These are phyloP conservation scores for Mucor irregularis DNA, from an alignment of 371 early-diverging fungal genomes.

Conservation along the genomic window DNA sequence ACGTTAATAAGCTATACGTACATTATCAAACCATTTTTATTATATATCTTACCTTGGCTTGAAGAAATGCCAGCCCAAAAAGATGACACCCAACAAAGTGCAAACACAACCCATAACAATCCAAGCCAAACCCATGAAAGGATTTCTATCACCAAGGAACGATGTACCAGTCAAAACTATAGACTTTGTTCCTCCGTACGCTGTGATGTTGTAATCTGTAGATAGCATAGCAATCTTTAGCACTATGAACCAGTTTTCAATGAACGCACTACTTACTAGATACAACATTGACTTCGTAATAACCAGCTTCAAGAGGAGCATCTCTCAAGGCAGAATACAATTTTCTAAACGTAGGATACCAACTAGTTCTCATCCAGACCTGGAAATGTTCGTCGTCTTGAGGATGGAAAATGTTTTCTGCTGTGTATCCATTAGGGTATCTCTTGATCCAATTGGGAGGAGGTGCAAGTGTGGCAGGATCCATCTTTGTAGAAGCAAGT, in stretches of 20 bases:
- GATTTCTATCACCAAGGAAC: slow-evolving; percentile 93
- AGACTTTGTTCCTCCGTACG: slow-evolving; percentile 93
- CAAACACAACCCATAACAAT: slow-evolving; percentile 88
- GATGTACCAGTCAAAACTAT: slow-evolving; percentile 93
- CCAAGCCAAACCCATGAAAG: slow-evolving; percentile 94
- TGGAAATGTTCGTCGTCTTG: slow-evolving; percentile 81
- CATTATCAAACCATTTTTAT: not conserved
- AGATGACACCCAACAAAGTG: slow-evolving; percentile 83
- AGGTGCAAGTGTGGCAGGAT: slow-evolving; percentile 46
- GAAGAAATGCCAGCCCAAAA: slow-evolving; percentile 87
- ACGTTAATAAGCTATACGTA: not conserved
- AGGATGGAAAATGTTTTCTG: slow-evolving; percentile 52
- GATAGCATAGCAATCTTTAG: no score
- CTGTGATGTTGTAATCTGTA: slow-evolving; percentile 78
- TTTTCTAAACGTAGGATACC: slow-evolving; percentile 91
- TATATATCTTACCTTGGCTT: slow-evolving; percentile 76
- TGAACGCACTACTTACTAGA: slow-evolving; percentile 39
- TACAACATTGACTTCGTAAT: slow-evolving; percentile 56
- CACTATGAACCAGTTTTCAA: no score
- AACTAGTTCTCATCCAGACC: slow-evolving; percentile 95
- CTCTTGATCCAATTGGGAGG: slow-evolving; percentile 68
- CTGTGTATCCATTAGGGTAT: slow-evolving; percentile 54
- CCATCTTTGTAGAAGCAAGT: slow-evolving; percentile 54
- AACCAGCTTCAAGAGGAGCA: slow-evolving; percentile 51
- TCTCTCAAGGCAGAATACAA: slow-evolving; percentile 71